Evolutionary conservation across 2,329 filamentous ascomycete species (phyloP).

Genomic region (Ceratocystis lukuohia): DNA sequence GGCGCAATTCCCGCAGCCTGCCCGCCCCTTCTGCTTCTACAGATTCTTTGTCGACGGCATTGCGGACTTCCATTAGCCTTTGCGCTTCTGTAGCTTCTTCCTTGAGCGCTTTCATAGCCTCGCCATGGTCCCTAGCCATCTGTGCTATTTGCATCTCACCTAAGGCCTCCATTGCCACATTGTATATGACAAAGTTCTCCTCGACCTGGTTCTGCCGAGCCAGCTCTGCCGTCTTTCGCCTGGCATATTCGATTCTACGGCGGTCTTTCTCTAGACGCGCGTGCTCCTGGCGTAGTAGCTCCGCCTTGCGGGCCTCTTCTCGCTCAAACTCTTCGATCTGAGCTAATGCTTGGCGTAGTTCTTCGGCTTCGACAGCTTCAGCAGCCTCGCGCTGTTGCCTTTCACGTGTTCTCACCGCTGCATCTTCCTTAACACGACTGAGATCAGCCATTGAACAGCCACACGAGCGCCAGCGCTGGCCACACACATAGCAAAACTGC

Average conservation of each 20-base stretch:
- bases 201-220: constrained; percentile 27
- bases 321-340: constrained; percentile 37
- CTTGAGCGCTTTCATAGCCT: constrained; percentile 25
- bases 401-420: constrained; percentile 26
- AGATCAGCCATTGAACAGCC: constrained; percentile 43
- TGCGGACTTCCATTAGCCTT: constrained; percentile 26
- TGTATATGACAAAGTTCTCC: constrained; percentile 29
- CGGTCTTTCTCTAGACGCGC: constrained; percentile 31
- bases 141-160: constrained; percentile 32
- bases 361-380: constrained; percentile 26
- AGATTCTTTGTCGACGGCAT: constrained; percentile 26
- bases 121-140: constrained; percentile 29
- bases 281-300: constrained; percentile 30
- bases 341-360: constrained; percentile 30
- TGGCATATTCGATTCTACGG: constrained; percentile 30
- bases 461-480: constrained; percentile 58
- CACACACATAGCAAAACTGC: constrained; percentile 76
- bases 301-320: constrained; percentile 32
- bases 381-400: constrained; percentile 26
- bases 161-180: constrained; percentile 28
- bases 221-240: constrained; percentile 25
- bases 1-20: constrained; percentile 28
- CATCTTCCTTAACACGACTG: constrained; percentile 28
- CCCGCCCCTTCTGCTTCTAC: constrained; percentile 23
- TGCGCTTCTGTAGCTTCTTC: constrained; percentile 22